Conservation (phyloP, 345 rosid species). For the Pistacia vera region DNA sequence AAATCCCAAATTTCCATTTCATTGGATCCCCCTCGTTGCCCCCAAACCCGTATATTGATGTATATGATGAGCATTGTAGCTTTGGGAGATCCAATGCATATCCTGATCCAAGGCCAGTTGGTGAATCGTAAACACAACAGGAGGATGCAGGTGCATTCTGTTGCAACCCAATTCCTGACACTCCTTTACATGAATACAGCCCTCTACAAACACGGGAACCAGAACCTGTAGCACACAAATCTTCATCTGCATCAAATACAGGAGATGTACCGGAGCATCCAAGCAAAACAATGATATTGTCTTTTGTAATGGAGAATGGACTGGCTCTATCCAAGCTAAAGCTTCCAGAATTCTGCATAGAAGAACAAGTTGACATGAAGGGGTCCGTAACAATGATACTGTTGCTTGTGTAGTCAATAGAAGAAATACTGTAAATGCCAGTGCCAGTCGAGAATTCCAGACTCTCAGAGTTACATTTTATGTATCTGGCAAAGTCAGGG, state of each 20-base stretch:
- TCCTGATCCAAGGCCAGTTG: constrained; percentile 47
- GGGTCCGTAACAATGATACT: constrained; percentile 48
- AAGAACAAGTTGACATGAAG: constrained; percentile 66
- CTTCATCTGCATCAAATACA: constrained; percentile 54
- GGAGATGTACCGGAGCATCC: constrained; percentile 72
- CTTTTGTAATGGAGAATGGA: constrained; percentile 51
- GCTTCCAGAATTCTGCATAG: constrained; percentile 68
- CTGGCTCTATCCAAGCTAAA: constrained; percentile 55
- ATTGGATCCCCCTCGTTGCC: constrained; percentile 58
- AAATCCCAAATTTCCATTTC: constrained; percentile 64
- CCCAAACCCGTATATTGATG: constrained; percentile 56
- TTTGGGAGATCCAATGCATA: constrained; percentile 60
- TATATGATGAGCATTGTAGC: constrained; percentile 67
- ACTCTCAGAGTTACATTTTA: constrained; percentile 46
- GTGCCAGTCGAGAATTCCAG: constrained; percentile 59
- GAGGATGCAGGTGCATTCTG: constrained; percentile 53
- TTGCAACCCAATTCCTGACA: constrained; percentile 56
- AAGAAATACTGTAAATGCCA: constrained; percentile 48
- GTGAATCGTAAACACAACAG: constrained; percentile 64
- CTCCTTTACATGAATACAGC: constrained; percentile 65
- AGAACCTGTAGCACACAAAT: constrained; percentile 57
- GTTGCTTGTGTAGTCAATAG: constrained; percentile 53
- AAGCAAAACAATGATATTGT: constrained; percentile 57
- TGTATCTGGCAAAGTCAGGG: constrained; percentile 51
- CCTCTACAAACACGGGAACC: constrained; percentile 61